These are phyloP conservation scores for Polymyxa betae DNA, from an alignment of 208 protist species.

Conservation along the genomic window DNA sequence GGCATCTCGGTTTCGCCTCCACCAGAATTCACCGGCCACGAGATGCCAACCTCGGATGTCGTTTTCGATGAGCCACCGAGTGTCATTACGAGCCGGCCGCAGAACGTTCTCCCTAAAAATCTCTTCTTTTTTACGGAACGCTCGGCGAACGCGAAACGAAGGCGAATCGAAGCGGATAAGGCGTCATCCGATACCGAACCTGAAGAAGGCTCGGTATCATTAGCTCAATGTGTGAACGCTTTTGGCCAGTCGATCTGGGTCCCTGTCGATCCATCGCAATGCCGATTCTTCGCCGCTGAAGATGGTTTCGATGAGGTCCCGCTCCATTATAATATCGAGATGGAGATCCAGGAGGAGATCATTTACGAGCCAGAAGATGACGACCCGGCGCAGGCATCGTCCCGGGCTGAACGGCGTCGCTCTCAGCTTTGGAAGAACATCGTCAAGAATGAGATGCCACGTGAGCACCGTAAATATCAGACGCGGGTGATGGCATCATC, in stretches of 20 bases:
- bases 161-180: not conserved
- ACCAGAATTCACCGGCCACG: not conserved
- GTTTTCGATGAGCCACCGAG: conserved; percentile 13
- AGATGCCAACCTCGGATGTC: not conserved
- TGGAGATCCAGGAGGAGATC: not conserved
- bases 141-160: conserved; percentile 23
- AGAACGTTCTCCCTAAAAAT: not conserved
- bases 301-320: conserved; percentile 49
- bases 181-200: conserved; percentile 33
- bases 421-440: conserved; percentile 25
- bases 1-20: not conserved
- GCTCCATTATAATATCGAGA: not conserved
- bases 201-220: not conserved
- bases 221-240: not conserved
- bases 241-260: not conserved
- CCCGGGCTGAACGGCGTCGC: not conserved
- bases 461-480: conserved; percentile 46
- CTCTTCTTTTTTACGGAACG: conserved; percentile 1
- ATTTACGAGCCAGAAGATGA: not conserved
- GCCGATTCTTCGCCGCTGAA: not conserved
- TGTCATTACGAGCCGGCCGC: not conserved
- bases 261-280: not conserved
- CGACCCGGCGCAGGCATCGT: not conserved
- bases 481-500: not conserved
- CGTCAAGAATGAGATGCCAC: conserved; percentile 3